A percentile compares a stretch with the other conserved stretches of the same genome.
Conservation (phyloP, 192 early-diverging fungal genomes). For the Polychytrium aggregatum region DNA sequence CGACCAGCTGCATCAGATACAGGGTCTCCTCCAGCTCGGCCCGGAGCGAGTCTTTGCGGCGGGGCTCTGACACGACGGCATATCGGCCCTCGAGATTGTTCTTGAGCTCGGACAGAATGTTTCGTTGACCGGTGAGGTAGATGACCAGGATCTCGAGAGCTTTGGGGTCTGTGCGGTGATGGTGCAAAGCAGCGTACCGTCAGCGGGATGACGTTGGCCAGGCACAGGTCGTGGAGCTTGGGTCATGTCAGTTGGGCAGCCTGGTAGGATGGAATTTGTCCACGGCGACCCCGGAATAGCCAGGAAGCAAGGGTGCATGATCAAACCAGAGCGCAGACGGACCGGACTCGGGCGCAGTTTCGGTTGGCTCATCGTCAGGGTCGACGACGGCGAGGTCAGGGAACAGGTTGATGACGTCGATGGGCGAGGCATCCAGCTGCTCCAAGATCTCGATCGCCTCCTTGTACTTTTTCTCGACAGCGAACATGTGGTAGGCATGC, state of each 20-base stretch:
- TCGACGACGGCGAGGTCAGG: constrained; percentile 27
- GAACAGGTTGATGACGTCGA: constrained; percentile 48
- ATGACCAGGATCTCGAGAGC: constrained; percentile 61
- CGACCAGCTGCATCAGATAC: constrained; percentile 44
- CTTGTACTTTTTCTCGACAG: constrained; percentile 29
- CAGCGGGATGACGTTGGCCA: no score
- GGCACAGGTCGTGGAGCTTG: no score
- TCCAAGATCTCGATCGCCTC: constrained; percentile 35
- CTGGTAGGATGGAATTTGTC: no score
- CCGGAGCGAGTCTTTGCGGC: constrained; percentile 10
- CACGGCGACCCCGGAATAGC: no score
- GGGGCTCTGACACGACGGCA: constrained; percentile 6
- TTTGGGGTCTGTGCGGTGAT: constrained; percentile 51
- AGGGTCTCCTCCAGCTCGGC: constrained; percentile 40
- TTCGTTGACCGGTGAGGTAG: constrained; percentile 79
- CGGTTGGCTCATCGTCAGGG: no score
- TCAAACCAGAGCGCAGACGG: no score
- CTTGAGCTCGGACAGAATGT: constrained; percentile 50
- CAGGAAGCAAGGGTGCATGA: no score
- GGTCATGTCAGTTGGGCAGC: no score
- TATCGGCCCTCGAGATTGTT: constrained; percentile 7
- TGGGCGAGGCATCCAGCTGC: constrained; percentile 39
- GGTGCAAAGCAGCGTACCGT: no score
- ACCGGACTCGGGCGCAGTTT: no score
- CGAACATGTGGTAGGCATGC: constrained; percentile 45